These are phyloP conservation scores for Hyaloperonospora brassicae DNA, from an alignment of 352 stramenopile species.

Conservation along the genomic window DNA sequence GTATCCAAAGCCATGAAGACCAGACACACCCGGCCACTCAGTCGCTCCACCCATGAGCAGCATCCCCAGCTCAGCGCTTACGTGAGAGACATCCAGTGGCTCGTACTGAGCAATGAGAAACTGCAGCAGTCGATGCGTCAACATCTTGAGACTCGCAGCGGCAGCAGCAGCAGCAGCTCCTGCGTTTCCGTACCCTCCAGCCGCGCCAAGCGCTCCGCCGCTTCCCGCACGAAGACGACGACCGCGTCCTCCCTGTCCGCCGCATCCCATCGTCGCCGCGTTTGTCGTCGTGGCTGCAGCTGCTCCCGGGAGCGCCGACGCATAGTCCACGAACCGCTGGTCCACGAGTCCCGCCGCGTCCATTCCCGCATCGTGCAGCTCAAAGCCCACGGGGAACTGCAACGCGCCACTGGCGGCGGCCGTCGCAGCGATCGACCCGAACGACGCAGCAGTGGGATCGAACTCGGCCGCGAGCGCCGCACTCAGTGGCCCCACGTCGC, in stretches of 20 bases:
- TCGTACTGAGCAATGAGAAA: constrained; percentile 76
- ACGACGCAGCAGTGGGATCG: constrained; percentile 39
- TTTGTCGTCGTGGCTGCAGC: constrained; percentile 3
- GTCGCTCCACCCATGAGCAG: constrained; percentile 42
- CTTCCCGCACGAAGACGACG: constrained; percentile 27
- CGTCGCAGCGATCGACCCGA: constrained; percentile 38
- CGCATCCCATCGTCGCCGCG: background rate
- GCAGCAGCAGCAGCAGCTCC: background rate
- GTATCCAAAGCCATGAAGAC: constrained; percentile 19
- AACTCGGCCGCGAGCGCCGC: constrained; percentile 31
- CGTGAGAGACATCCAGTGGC: constrained; percentile 58
- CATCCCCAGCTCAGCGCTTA: constrained; percentile 51
- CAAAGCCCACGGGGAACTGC: constrained; percentile 51
- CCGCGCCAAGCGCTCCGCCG: background rate
- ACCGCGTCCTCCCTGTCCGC: constrained; percentile 3
- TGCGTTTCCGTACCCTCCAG: background rate
- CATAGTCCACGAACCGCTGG: constrained; percentile 41
- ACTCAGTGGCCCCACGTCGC: constrained; percentile 22
- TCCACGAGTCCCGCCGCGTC: constrained; percentile 38
- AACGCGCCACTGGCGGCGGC: constrained; percentile 20
- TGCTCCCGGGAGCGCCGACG: constrained; percentile 16
- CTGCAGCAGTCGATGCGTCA: constrained; percentile 56
- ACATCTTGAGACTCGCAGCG: background rate
- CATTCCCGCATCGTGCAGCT: constrained; percentile 38
- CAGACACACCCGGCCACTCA: constrained; percentile 18